Base-by-base conservation (phyloP, 192 early-diverging fungal species). In the Linnemannia zychae region DNA sequence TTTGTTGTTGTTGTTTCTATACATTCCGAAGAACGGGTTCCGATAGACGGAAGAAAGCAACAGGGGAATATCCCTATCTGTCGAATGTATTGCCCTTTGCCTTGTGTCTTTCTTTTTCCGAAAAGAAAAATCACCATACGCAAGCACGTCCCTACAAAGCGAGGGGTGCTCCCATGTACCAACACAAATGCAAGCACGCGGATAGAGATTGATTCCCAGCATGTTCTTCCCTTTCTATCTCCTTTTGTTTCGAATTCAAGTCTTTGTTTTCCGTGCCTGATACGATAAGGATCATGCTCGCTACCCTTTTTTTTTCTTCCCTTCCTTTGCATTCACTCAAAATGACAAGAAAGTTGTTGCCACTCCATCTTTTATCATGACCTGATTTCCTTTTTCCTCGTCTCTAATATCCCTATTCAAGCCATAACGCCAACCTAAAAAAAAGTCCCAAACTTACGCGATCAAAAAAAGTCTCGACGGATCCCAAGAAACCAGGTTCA, bases 401-500 rank as follows among this genome's bases (percentile, higher is more conserved):
- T 36, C 49, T 37, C 16, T 73, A n/a, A 22, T 33, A 33, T 20
- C 17, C 33, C 28, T 22, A 9, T 46, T 75, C 57, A n/a, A n/a
- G n/a, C n/a, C 6, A 50, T 28, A 24, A 71, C 31, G 7, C 15
- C 46, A 65, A 18, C n/a, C 28, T 33, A 36, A 40, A 16, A 37
- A 20, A 33, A 31, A 0, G 65, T n/a, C n/a, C 40, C 67, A 67
- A 16, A 78, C 74, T 36, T 82, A 88, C 87, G 71, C 80, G 79
- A 89, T 96, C 94, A 81, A 91, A 96, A 74, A 88, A 96, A 71
- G 90, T 89, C 71, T 91, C 93, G 63, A 96, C 95, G 4, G 93
- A 93, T 24, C 94, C 84, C 75, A 96, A 89, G 86, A 96, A 96
- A 67, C 79, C 80, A 53, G 95, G 94, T 81, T 95, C 95, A 70